Percentiles rank a stretch among this genome's conserved stretches.
Evolutionary conservation across 2,329 filamentous ascomycete genomes (phyloP).

Genomic region (Pleoardoris graminearum): DNA sequence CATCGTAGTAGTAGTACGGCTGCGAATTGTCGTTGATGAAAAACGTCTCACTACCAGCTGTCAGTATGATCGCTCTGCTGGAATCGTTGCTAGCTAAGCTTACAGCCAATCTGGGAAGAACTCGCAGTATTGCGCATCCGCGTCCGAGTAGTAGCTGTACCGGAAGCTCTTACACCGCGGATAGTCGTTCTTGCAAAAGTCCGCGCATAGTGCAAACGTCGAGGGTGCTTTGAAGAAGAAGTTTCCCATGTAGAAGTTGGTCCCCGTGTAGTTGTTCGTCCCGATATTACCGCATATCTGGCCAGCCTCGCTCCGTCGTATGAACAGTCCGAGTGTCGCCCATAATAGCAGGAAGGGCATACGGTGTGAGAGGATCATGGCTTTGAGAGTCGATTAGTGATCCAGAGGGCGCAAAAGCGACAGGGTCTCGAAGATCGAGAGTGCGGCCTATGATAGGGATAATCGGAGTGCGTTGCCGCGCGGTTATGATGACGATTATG

Average conservation of each 20-base stretch:
- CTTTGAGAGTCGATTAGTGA: background rate
- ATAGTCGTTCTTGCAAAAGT: conserved; percentile 22
- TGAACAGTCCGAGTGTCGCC: background rate
- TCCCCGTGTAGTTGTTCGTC: conserved; percentile 11
- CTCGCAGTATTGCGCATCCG: conserved; percentile 27
- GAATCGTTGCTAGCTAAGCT: conserved; percentile 8
- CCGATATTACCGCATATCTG: conserved; percentile 20
- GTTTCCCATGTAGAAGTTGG: conserved; percentile 27
- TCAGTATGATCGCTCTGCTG: too few species aligned
- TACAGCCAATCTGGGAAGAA: conserved; percentile 23
- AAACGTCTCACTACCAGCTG: conserved; percentile 13
- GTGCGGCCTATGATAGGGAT: background rate
- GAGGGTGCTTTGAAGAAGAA: conserved; percentile 27
- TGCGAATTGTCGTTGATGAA: conserved; percentile 15
- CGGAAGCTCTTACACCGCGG: conserved; percentile 22
- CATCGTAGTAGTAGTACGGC: conserved; percentile 26
- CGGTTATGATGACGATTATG: background rate
- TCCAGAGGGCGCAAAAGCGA: background rate
- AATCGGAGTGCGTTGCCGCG: background rate
- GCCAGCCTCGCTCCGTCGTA: background rate
- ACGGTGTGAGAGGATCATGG: background rate
- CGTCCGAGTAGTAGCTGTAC: conserved; percentile 23
- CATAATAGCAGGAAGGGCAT: background rate
- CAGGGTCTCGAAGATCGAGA: background rate
- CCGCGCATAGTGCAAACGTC: conserved; percentile 23